A percentile compares a stretch with the other conserved stretches of the same genome.
phyloP scores from a whole-genome alignment of 2,329 filamentous ascomycete species.

The Alternaria triticimaculans region DNA sequence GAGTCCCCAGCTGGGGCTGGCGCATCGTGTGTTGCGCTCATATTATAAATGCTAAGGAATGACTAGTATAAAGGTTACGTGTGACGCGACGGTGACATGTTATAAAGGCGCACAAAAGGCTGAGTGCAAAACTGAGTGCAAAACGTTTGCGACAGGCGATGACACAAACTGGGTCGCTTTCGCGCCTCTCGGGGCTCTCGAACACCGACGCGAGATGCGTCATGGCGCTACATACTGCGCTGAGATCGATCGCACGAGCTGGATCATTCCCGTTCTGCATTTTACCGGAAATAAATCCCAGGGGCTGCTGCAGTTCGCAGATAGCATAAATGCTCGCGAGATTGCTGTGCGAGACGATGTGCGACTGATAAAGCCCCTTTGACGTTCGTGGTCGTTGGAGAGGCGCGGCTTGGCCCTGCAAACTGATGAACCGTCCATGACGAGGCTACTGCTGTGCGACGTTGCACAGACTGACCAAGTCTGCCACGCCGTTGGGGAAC shows the following conservation, averaged over 20 bases:
- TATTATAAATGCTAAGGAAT: neutral
- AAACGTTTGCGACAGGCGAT: neutral
- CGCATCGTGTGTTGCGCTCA: conserved; percentile 14
- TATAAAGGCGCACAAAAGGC: neutral
- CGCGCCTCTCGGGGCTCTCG: conserved; percentile 3
- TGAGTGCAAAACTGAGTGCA: neutral
- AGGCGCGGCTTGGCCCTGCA: conserved; percentile 1
- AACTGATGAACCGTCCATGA: neutral
- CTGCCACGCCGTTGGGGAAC: neutral
- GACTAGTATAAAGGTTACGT: neutral
- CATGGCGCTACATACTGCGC: conserved; percentile 3
- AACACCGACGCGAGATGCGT: conserved; percentile 10
- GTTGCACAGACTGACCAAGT: conserved; percentile 4
- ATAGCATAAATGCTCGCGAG: neutral
- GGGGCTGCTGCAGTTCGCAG: neutral
- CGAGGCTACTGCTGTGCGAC: neutral
- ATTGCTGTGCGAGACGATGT: neutral
- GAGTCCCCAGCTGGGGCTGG: neutral
- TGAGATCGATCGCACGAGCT: conserved; percentile 14
- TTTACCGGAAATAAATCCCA: conserved; percentile 1
- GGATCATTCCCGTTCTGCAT: neutral
- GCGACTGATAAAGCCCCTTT: neutral
- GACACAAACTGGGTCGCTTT: neutral
- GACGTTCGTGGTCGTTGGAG: neutral
- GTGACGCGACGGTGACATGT: conserved; percentile 3